These are phyloP conservation scores for Coemansia sp. DNA, from an alignment of 192 early-diverging fungal species.

Conservation along the genomic window DNA sequence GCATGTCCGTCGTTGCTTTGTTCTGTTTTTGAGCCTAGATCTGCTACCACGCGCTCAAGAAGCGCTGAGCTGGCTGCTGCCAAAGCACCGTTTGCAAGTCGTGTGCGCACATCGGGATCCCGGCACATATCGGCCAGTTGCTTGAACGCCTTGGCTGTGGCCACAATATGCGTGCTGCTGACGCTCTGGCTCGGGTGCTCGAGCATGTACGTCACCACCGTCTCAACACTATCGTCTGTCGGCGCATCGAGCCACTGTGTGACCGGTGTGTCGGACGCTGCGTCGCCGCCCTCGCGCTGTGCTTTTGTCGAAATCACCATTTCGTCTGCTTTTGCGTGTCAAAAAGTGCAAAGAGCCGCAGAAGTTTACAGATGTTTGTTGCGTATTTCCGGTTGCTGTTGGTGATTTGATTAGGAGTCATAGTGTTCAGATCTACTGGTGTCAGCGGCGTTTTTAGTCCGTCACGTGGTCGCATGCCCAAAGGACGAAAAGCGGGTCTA, in stretches of 20 bases:
- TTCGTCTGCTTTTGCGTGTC: neutral
- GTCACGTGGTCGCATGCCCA: no score
- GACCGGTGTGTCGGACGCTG: neutral
- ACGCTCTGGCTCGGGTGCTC: conserved; percentile 3
- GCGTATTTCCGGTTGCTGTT: neutral
- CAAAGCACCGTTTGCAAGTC: conserved; percentile 13
- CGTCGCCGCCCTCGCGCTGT: neutral
- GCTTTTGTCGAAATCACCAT: neutral
- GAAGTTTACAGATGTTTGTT: neutral
- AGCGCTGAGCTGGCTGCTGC: conserved; percentile 8
- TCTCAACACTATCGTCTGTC: neutral
- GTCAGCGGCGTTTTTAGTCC: no score
- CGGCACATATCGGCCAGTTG: conserved; percentile 39
- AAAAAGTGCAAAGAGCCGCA: neutral
- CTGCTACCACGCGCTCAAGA: conserved; percentile 14
- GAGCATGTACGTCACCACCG: conserved; percentile 10
- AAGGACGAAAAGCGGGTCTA: no score
- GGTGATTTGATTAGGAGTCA: neutral
- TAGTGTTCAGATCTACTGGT: no score
- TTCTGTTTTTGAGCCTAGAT: neutral
- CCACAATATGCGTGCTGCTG: conserved; percentile 8
- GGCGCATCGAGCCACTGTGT: neutral
- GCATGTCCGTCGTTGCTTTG: conserved; percentile 15
- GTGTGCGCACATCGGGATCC: conserved; percentile 9
- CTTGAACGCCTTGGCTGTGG: conserved; percentile 38